phyloP scores from a whole-genome alignment of 140 eudicot species.

The Senecio squalidus region DNA sequence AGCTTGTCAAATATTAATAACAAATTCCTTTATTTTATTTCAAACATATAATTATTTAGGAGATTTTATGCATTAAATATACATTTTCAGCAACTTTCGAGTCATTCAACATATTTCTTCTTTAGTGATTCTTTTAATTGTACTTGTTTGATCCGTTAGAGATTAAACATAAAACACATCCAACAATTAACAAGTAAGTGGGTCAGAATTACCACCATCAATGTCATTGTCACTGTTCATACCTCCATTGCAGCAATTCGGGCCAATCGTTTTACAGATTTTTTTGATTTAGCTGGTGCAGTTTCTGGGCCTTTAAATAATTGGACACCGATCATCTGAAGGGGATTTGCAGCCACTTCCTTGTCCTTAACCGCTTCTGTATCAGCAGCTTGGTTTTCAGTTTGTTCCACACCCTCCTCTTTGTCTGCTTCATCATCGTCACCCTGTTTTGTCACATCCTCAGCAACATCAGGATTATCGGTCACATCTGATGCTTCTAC shows the following conservation, averaged over 20 bases:
- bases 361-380: constrained; percentile 64
- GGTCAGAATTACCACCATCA: background rate
- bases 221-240: background rate
- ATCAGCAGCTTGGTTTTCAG: constrained; percentile 62
- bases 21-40: too few species aligned
- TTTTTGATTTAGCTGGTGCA: constrained; percentile 49
- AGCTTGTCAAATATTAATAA: too few species aligned
- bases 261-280: constrained; percentile 48
- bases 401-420: constrained; percentile 70
- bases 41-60: background rate
- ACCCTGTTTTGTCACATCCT: constrained; percentile 38
- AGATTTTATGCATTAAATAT: background rate
- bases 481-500: constrained; percentile 42
- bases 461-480: constrained; percentile 43
- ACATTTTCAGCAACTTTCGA: too few species aligned
- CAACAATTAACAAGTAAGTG: background rate
- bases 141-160: background rate
- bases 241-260: constrained; percentile 65
- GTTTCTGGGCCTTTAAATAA: constrained; percentile 63
- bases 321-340: constrained; percentile 95
- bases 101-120: background rate
- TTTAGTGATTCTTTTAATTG: background rate
- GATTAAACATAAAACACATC: background rate
- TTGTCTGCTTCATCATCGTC: constrained; percentile 77
- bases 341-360: constrained; percentile 75